Percentiles rank a stretch among this genome's conserved stretches.
Evolutionary conservation across 2,329 filamentous ascomycete species (phyloP).

Genomic region (Dothidotthia symphoricarpi): DNA sequence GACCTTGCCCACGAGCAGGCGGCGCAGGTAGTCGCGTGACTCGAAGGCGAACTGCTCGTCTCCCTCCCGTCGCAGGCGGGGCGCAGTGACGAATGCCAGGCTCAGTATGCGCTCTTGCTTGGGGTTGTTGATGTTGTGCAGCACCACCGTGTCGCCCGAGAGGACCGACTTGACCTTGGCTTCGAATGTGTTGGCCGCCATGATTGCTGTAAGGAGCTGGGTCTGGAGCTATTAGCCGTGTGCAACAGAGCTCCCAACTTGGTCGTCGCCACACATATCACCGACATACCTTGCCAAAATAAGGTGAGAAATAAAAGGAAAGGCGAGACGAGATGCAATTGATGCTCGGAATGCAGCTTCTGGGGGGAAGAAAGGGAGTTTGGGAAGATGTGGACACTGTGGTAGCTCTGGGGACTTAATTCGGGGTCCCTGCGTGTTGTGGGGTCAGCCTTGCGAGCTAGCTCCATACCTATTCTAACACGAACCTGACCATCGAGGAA

Average conservation of each 20-base stretch:
- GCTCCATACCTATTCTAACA: too few species aligned
- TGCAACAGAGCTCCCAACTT: slow-evolving; percentile 9
- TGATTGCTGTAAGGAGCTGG: slow-evolving; percentile 12
- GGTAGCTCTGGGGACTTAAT: too few species aligned
- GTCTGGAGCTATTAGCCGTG: slow-evolving; percentile 3
- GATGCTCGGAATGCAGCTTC: slow-evolving; percentile 12
- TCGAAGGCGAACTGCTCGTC: slow-evolving; percentile 93
- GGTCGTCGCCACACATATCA: neutral
- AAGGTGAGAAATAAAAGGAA: slow-evolving; percentile 4
- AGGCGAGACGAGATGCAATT: slow-evolving; percentile 13
- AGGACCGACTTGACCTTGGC: slow-evolving; percentile 80
- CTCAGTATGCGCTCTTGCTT: slow-evolving; percentile 82
- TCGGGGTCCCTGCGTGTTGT: too few species aligned
- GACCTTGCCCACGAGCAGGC: slow-evolving; percentile 78
- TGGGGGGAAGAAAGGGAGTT: neutral
- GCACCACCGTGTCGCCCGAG: slow-evolving; percentile 87
- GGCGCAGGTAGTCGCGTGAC: slow-evolving; percentile 88
- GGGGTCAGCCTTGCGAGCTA: too few species aligned
- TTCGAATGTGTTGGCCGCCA: slow-evolving; percentile 38
- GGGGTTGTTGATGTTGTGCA: slow-evolving; percentile 78
- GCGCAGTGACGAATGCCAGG: slow-evolving; percentile 87
- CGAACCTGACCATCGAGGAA: too few species aligned
- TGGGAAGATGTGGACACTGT: too few species aligned
- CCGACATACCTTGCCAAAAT: slow-evolving; percentile 14
- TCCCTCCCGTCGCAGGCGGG: slow-evolving; percentile 80